Percentiles rank a stretch among this genome's conserved stretches.
Conservation (phyloP, 306 rosid species). For the Vachellia collinsii region DNA sequence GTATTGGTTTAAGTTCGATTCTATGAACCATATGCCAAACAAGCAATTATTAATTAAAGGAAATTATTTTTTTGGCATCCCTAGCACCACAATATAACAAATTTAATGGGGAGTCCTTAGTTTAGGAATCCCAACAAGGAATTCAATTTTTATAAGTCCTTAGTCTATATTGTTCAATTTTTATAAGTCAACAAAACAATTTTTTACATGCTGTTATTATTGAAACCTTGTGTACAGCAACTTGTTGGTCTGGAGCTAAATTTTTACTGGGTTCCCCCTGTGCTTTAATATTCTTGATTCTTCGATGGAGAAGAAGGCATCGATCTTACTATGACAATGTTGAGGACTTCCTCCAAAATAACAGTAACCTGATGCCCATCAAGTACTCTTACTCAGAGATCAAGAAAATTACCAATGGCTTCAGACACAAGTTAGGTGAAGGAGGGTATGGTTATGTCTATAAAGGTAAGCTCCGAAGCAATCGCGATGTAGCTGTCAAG, state of each 20-base stretch:
- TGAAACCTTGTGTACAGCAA: neutral
- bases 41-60: too few species aligned
- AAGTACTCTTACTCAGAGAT: conserved; percentile 28
- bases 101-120: too few species aligned
- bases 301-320: neutral
- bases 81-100: too few species aligned
- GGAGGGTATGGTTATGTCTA: neutral
- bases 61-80: too few species aligned
- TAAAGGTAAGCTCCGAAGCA: neutral
- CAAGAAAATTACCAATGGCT: conserved; percentile 15
- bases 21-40: too few species aligned
- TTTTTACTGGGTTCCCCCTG: neutral
- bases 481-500: neutral
- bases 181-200: too few species aligned
- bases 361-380: conserved; percentile 15
- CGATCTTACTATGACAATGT: neutral
- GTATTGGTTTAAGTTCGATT: too few species aligned
- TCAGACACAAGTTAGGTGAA: conserved; percentile 17
- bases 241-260: neutral
- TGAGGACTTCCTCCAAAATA: conserved; percentile 17
- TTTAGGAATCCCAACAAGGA: too few species aligned
- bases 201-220: too few species aligned
- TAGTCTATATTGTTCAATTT: too few species aligned
- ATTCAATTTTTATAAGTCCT: too few species aligned
- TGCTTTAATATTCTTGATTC: neutral